Evolutionary conservation across 805 yeast genomes (phyloP), one percentile per base, ranked within the genome.

Genomic region (Nakazawaea wickerhamii): DNA sequence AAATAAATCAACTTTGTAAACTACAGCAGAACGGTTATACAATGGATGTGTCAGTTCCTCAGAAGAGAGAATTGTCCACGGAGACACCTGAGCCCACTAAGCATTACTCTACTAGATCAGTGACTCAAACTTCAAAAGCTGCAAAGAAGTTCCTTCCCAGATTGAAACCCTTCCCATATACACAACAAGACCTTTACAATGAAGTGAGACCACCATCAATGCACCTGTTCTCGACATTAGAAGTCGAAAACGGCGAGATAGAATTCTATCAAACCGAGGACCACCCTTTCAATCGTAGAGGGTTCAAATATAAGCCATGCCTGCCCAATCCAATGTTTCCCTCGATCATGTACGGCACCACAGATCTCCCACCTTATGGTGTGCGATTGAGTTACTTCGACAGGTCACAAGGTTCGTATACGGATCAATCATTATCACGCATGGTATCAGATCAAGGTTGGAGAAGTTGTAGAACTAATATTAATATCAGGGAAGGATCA

Each of bases 261-360:
- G 53, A 46, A 4, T 71, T 77, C 51, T 68, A 55, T 50, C 59
- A 64, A 26, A 67, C 73, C 19, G 95, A 85, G n/a, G 96, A 89
- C 43, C 76, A 79, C 40, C 96, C 97, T 0, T 67, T 74, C 51
- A 88, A 88, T 57, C 75, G 78, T 51, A 64, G 93, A 40, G 91
- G 95, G 1, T 91, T 81, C 64, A 79, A 87, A 48, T 91, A 90
- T 59, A 69, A 76, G 36, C 80, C 89, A 13, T 86, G 96, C 55
- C 70, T 81, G 3, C 89, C 95, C 0, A 79, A 80, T 51, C 81
- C 84, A 2, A 51, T 55, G 1, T 72, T 87, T 44, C 59, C 64
- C 2, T 70, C 81, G 10, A 63, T 77, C 21, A 67, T 80, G 50
- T 90, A 84, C 55, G 67, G 83, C 30, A 77, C 87, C 1, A 76